Conservation (phyloP, 2,329 filamentous ascomycete genomes). For the Falciphora oryzae region DNA sequence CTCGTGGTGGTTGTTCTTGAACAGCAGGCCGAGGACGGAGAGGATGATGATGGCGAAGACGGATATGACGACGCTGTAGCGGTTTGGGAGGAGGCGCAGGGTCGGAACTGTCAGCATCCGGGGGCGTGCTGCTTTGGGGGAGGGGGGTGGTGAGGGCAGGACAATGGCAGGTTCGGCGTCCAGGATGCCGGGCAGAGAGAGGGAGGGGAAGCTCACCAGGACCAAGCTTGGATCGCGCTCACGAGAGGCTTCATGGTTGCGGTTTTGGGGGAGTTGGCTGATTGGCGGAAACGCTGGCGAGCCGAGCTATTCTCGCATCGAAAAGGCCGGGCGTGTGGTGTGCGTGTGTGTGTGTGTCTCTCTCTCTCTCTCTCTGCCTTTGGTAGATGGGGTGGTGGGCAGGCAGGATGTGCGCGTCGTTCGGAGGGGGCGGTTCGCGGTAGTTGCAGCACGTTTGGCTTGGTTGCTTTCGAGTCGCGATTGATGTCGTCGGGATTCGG, state of each 20-base stretch:
- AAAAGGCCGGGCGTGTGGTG: too few relatives aligned
- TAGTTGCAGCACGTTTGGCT: neutral
- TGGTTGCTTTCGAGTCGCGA: neutral
- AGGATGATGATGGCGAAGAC: slow-evolving; percentile 61
- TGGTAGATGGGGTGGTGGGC: too few relatives aligned
- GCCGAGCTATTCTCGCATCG: too few relatives aligned
- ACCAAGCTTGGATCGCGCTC: slow-evolving; percentile 88
- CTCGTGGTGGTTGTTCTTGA: slow-evolving; percentile 72
- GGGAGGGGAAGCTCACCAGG: slow-evolving; percentile 59
- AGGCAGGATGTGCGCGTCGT: too few relatives aligned
- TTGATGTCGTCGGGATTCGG: neutral
- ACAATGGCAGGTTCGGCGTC: neutral
- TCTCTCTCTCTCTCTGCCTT: too few relatives aligned
- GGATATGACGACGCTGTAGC: slow-evolving; percentile 65
- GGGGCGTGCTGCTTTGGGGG: too few relatives aligned
- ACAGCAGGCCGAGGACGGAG: slow-evolving; percentile 62
- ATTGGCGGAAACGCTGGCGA: too few relatives aligned
- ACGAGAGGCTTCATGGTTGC: slow-evolving; percentile 88
- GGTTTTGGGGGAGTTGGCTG: slow-evolving; percentile 1
- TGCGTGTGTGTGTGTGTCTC: too few relatives aligned
- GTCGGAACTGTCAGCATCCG: neutral
- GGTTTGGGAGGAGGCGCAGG: neutral
- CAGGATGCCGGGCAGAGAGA: neutral
- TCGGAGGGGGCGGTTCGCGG: too few relatives aligned
- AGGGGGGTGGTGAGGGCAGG: neutral